A percentile compares a stretch with the other conserved stretches of the same genome.
Evolutionary conservation across 768 basidiomycete genomes (phyloP).

Genomic region (Mycena galopus): DNA sequence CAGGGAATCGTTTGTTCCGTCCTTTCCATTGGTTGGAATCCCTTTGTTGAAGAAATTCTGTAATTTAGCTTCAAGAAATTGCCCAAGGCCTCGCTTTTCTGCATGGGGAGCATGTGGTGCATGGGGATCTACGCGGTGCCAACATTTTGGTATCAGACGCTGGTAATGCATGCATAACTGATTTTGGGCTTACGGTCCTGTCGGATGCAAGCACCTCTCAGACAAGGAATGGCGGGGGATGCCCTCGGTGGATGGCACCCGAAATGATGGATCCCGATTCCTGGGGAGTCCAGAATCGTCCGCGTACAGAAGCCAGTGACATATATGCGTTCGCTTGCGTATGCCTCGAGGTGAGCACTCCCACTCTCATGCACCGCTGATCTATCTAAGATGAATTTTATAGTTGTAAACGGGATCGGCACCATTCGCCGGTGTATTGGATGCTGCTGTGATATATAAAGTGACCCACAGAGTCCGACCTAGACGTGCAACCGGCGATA

Average conservation of each 20-base stretch:
- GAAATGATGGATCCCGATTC: slow-evolving; percentile 23
- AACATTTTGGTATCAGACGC: slow-evolving; percentile 35
- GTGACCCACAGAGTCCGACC: slow-evolving; percentile 13
- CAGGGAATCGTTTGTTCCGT: slow-evolving; percentile 25
- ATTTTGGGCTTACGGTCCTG: slow-evolving; percentile 35
- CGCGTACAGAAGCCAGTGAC: slow-evolving; percentile 18
- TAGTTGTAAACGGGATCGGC: slow-evolving; percentile 25
- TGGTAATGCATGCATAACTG: slow-evolving; percentile 24
- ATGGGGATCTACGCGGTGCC: slow-evolving; percentile 35
- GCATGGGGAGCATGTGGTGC: slow-evolving; percentile 31
- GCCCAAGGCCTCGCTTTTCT: slow-evolving; percentile 34
- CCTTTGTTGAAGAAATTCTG: not conserved
- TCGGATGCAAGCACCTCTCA: slow-evolving; percentile 17
- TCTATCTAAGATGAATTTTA: not conserved
- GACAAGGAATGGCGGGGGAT: slow-evolving; percentile 5
- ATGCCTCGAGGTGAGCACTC: slow-evolving; percentile 21
- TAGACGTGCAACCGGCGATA: not conserved
- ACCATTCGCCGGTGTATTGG: slow-evolving; percentile 24
- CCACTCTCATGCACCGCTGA: not conserved
- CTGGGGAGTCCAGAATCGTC: slow-evolving; percentile 6
- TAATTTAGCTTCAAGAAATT: slow-evolving; percentile 34
- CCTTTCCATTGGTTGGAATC: no score
- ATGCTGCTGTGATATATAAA: slow-evolving; percentile 22
- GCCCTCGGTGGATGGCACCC: slow-evolving; percentile 30
- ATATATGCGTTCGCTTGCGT: slow-evolving; percentile 29